These are phyloP conservation scores for Claviceps paspali DNA, from an alignment of 2,329 filamentous ascomycete genomes.

Conservation along the genomic window DNA sequence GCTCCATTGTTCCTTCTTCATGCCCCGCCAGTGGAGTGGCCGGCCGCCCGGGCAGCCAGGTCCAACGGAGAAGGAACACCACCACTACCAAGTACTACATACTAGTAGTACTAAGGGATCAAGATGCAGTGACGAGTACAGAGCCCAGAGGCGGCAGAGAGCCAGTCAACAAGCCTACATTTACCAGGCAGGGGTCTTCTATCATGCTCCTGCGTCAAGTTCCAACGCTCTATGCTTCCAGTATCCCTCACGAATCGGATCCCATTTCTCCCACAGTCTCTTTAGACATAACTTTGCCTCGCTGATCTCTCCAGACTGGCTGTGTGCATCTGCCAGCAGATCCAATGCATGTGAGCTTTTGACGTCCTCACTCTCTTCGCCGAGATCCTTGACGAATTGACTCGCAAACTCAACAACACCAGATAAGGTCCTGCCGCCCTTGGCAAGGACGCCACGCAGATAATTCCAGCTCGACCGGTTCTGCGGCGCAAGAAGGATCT, in stretches of 20 bases:
- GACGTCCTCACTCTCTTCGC: constrained; percentile 34
- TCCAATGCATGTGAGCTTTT: constrained; percentile 55
- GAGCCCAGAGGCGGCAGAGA: no score
- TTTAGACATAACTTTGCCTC: constrained; percentile 56
- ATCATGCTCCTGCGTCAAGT: constrained; percentile 1
- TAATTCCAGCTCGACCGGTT: constrained; percentile 96
- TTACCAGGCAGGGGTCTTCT: no score
- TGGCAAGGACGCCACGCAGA: constrained; percentile 57
- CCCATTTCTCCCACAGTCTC: constrained; percentile 70
- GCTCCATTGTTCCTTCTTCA: no score
- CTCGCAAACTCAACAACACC: constrained; percentile 32
- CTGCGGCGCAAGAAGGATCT: constrained; percentile 69
- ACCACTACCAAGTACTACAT: no score
- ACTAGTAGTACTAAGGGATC: no score
- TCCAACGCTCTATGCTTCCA: constrained; percentile 50
- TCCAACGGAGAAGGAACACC: no score
- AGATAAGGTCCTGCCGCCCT: constrained; percentile 39
- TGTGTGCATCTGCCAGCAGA: constrained; percentile 53
- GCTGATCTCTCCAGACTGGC: constrained; percentile 37
- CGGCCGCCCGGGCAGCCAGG: no score
- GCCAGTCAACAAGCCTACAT: no score
- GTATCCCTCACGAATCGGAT: constrained; percentile 80
- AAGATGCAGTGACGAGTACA: no score
- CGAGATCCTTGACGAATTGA: constrained; percentile 34
- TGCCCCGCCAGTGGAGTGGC: no score